phyloP scores from a whole-genome alignment of 192 early-diverging fungal species.

The Coemansia sp. region DNA sequence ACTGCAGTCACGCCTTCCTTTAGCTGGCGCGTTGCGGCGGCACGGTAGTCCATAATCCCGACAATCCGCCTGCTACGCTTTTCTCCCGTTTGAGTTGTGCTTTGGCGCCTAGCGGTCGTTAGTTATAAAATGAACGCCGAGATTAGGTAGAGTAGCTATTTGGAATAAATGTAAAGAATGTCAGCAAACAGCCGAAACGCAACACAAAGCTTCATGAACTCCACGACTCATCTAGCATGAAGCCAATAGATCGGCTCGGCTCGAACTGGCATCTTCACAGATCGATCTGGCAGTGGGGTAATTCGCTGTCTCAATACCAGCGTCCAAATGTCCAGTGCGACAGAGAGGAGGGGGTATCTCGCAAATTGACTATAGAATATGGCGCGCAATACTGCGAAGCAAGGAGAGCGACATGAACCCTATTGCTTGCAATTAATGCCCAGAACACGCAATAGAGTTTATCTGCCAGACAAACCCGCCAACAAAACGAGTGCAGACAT shows the following conservation, averaged over 20 bases:
- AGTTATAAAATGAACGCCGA: background rate
- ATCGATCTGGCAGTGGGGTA: too few species aligned
- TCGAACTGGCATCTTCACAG: background rate
- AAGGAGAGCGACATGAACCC: background rate
- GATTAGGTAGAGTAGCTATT: background rate
- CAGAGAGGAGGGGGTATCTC: too few species aligned
- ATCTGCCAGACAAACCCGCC: background rate
- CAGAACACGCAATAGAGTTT: background rate
- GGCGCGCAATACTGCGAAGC: background rate
- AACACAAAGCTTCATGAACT: background rate
- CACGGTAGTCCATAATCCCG: constrained; percentile 48
- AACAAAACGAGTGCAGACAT: background rate
- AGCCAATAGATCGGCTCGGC: background rate
- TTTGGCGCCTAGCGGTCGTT: constrained; percentile 1
- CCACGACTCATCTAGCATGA: background rate
- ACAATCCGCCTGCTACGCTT: constrained; percentile 7
- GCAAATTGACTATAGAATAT: too few species aligned
- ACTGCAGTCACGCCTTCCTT: constrained; percentile 27
- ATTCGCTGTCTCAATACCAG: too few species aligned
- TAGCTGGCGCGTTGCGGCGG: constrained; percentile 46
- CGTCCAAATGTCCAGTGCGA: too few species aligned
- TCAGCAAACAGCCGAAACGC: background rate
- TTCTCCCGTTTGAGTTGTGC: constrained; percentile 1
- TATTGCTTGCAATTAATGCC: background rate
- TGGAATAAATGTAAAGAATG: background rate